Base-by-base conservation (phyloP, 139 green algal genomes). In the Chlorella sp. region DNA sequence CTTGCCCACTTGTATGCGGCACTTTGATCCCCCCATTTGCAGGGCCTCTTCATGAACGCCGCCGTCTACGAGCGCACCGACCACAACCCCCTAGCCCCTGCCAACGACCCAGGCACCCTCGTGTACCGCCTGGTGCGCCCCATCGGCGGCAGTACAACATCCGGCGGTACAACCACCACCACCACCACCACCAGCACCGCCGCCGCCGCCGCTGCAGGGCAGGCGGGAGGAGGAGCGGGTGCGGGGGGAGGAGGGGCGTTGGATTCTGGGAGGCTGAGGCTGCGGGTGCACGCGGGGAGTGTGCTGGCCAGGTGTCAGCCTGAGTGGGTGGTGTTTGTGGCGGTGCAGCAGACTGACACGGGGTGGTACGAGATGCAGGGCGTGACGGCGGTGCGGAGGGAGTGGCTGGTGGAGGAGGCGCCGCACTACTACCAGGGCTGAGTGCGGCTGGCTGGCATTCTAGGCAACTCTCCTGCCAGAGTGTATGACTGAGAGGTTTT, bases 401-500 rank as follows among this genome's bases (percentile, higher is more conserved):
- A 88, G 29, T 93, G 87, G 89, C 80, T 97, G 61, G 61, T 77
- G 26, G 85, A 93, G 75, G 66, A 89, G 2, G 89, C 89, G n/a
- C 89, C 90, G 42, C 88, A 92, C 69, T 87, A 93, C 76, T 97
- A 78, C 67, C 35, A n/a, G n/a, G n/a, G n/a, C n/a, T n/a, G n/a
- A n/a, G n/a, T n/a, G n/a, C n/a, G n/a, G n/a, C n/a, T n/a, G n/a
- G n/a, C n/a, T n/a, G n/a, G n/a, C n/a, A n/a, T n/a, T n/a, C n/a
- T n/a, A n/a, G n/a, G n/a, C n/a, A n/a, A n/a, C n/a, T n/a, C n/a
- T n/a, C n/a, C n/a, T n/a, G n/a, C n/a, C n/a, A n/a, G n/a, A n/a
- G n/a, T n/a, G n/a, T n/a, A n/a, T n/a, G n/a, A n/a, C n/a, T n/a
- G n/a, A n/a, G n/a, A n/a, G n/a, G n/a, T n/a, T n/a, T n/a, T n/a